A percentile compares a stretch with the other conserved stretches of the same genome.
Evolutionary conservation across 441 rosid species (phyloP).

Genomic region (Geranium incanum): DNA sequence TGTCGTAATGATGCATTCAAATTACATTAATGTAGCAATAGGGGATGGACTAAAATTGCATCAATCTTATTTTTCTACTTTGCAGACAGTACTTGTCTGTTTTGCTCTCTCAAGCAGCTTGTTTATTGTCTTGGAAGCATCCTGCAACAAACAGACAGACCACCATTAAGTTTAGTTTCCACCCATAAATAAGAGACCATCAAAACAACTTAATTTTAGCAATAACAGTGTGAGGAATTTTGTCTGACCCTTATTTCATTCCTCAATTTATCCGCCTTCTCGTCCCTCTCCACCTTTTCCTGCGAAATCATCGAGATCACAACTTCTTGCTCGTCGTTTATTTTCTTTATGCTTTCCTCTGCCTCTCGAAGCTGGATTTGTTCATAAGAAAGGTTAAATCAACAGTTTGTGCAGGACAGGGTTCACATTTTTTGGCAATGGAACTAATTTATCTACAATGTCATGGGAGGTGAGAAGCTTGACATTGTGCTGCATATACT

Average conservation of each 20-base stretch:
- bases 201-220: too few relatives aligned
- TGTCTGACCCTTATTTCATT: slow-evolving; percentile 31
- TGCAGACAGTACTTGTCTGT: too few relatives aligned
- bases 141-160: too few relatives aligned
- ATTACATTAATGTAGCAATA: too few relatives aligned
- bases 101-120: too few relatives aligned
- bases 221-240: too few relatives aligned
- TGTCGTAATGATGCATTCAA: too few relatives aligned
- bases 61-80: too few relatives aligned
- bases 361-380: slow-evolving; percentile 28
- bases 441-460: not conserved
- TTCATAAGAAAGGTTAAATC: not conserved
- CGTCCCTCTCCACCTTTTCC: slow-evolving; percentile 62
- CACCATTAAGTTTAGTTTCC: too few relatives aligned
- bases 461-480: not conserved
- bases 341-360: slow-evolving; percentile 15
- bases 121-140: too few relatives aligned
- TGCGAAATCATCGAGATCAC: slow-evolving; percentile 53
- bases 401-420: not conserved
- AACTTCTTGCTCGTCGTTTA: slow-evolving; percentile 29
- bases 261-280: slow-evolving; percentile 54
- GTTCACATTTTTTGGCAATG: not conserved
- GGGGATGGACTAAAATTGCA: too few relatives aligned
- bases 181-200: too few relatives aligned
- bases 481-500: not conserved